Evolutionary conservation across 1,139 yeast genomes (phyloP), one percentile per base, ranked within the genome.

Genomic region (Casaregolazyma lundiana): DNA sequence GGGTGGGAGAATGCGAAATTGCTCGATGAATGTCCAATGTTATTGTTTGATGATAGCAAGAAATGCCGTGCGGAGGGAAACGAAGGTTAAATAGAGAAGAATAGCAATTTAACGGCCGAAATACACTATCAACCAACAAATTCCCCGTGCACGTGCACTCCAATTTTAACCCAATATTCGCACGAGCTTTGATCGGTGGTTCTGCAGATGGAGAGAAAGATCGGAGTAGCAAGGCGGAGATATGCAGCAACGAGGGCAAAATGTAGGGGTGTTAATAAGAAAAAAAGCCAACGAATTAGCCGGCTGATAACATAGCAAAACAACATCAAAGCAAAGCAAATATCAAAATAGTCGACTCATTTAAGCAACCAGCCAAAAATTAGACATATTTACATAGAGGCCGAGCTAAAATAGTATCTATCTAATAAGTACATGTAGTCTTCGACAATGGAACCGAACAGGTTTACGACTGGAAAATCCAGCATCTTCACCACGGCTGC

Each of bases 401-500:
- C 55, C n/a, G 65, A 53, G 2, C 70, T 60, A 50, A 69, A 69
- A 48, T 69, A 62, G 53, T 66, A 70, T 36, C 63, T 59, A 50
- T 70, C 74, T 45, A 68, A 56, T 49, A 69, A 49, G 46, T 68
- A 69, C 50, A 66, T 57, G 51, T 66, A 69, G 53, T 70, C 74
- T 37, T 65, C 63, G 15, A 67, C 49, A 15, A 69, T 58, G 8
- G 63, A 49, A 2, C 66, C 63, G 16, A 62, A 54, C 26, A 69
- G 51, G 32, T 56, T 59, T 30, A 67, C 45, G 2, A 69, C 46
- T 1, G 73, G 73, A 18, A 67, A 48, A 34, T 54, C 57, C 41
- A 53, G 56, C 36, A 66, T 46, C 41, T 47, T 49, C 13, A 62
- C 56, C 24, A 63, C 38, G 8, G 57, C 52, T 16, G 56, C 58